Evolutionary conservation across 305 asterid species (phyloP).

Genomic region (Fraxinus dipetala): DNA sequence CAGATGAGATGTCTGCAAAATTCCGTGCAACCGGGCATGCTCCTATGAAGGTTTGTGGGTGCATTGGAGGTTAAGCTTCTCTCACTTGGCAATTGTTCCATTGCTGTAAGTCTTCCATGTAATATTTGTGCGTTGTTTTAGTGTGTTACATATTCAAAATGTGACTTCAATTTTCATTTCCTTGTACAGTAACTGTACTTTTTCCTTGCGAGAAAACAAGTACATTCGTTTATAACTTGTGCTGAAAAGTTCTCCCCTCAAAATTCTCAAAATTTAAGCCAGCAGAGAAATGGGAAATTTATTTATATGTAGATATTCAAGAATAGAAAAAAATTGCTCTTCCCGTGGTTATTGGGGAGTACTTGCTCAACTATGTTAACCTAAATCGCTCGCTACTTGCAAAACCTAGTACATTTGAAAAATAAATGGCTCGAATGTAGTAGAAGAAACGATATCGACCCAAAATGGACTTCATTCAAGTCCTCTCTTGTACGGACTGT

Average conservation of each 20-base stretch:
- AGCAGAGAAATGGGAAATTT: neutral
- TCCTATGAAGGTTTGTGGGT: conserved; percentile 56
- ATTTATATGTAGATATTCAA: too few relatives aligned
- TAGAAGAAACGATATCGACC: neutral
- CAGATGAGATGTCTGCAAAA: conserved; percentile 75
- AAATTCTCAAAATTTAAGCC: neutral
- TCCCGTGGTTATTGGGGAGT: neutral
- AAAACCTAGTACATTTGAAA: neutral
- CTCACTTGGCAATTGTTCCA: neutral
- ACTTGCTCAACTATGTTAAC: neutral
- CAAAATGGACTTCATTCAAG: neutral
- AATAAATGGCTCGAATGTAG: neutral
- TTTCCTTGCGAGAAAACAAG: conserved; percentile 9
- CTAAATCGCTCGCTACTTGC: neutral
- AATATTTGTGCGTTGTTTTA: neutral
- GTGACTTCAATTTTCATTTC: neutral
- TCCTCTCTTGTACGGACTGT: neutral
- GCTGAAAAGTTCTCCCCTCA: neutral
- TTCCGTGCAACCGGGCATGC: conserved; percentile 58
- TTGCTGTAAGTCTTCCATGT: neutral
- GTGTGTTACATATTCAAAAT: neutral
- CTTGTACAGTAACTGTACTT: conserved; percentile 9
- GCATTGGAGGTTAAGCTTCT: conserved; percentile 42
- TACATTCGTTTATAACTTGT: neutral
- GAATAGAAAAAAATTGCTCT: neutral